phyloP scores from a whole-genome alignment of 768 basidiomycete species.

The Galerina marginata region DNA sequence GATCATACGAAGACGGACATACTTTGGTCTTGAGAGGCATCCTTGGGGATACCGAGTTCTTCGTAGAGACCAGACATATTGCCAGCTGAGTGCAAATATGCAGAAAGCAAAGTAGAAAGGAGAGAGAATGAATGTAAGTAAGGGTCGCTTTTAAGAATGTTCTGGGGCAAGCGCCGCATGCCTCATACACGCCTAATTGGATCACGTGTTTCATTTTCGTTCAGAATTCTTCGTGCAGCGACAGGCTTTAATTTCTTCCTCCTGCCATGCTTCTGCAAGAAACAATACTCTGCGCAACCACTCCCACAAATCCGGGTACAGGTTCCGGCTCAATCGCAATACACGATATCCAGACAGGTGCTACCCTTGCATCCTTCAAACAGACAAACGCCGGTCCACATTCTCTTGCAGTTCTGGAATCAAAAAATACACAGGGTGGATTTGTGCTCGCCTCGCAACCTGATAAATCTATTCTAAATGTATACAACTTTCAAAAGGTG shows the following conservation, averaged over 20 bases:
- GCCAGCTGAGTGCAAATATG: neutral
- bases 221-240: slow-evolving; percentile 1
- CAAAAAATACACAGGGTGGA: slow-evolving; percentile 77
- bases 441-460: slow-evolving; percentile 84
- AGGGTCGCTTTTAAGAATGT: slow-evolving; percentile 27
- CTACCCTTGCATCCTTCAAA: slow-evolving; percentile 85
- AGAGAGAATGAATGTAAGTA: slow-evolving; percentile 14
- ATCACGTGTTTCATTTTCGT: slow-evolving; percentile 28
- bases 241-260: slow-evolving; percentile 12
- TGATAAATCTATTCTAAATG: slow-evolving; percentile 87
- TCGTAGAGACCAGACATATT: slow-evolving; percentile 65
- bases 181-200: slow-evolving; percentile 28
- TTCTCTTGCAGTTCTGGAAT: slow-evolving; percentile 72
- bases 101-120: slow-evolving; percentile 9
- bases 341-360: slow-evolving; percentile 83
- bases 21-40: slow-evolving; percentile 72
- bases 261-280: slow-evolving; percentile 69
- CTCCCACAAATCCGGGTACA: slow-evolving; percentile 48
- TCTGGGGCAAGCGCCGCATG: slow-evolving; percentile 31
- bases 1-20: slow-evolving; percentile 28
- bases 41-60: slow-evolving; percentile 53
- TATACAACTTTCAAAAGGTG: slow-evolving; percentile 95
- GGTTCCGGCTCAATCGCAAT: slow-evolving; percentile 71
- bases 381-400: slow-evolving; percentile 71
- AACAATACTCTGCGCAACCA: slow-evolving; percentile 66